Evolutionary conservation across 441 rosid genomes (phyloP).

Genomic region (Gossypium trilobum): DNA sequence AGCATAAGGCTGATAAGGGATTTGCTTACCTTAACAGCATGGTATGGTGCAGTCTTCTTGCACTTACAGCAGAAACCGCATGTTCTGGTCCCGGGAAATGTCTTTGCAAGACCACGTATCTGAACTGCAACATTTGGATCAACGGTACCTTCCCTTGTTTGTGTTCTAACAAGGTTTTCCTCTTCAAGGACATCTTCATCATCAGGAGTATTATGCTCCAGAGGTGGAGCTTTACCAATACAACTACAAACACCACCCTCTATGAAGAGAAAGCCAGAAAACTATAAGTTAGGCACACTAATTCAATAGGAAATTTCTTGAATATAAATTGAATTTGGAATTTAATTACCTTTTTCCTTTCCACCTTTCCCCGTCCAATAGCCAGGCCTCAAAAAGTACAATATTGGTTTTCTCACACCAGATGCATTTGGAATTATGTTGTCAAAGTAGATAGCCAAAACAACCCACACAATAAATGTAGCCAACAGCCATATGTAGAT

Average conservation of each 20-base stretch:
- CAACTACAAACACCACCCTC: slow-evolving; percentile 88
- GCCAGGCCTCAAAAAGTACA: slow-evolving; percentile 68
- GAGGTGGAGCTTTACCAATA: slow-evolving; percentile 48
- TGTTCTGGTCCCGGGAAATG: slow-evolving; percentile 59
- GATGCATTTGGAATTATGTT: slow-evolving; percentile 70
- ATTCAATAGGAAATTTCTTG: slow-evolving; percentile 3
- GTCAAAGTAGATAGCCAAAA: slow-evolving; percentile 73
- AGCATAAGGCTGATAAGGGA: not conserved
- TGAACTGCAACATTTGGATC: slow-evolving; percentile 71
- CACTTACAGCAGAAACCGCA: slow-evolving; percentile 62
- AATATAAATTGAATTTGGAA: slow-evolving; percentile 12
- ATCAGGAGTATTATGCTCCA: slow-evolving; percentile 46
- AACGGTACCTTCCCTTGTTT: slow-evolving; percentile 34
- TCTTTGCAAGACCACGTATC: slow-evolving; percentile 72
- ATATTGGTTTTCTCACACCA: slow-evolving; percentile 63
- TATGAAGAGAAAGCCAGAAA: slow-evolving; percentile 21
- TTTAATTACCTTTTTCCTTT: slow-evolving; percentile 46
- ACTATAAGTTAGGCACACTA: slow-evolving; percentile 14
- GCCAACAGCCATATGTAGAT: slow-evolving; percentile 56
- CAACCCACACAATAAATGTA: slow-evolving; percentile 58
- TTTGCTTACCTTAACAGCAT: slow-evolving; percentile 62
- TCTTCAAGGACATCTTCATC: slow-evolving; percentile 87
- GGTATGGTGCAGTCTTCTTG: slow-evolving; percentile 67
- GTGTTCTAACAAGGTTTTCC: slow-evolving; percentile 56
- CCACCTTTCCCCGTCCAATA: slow-evolving; percentile 90